Evolutionary conservation across 2,329 filamentous ascomycete species (phyloP).

Genomic region (Hymenoscyphus linearis): DNA sequence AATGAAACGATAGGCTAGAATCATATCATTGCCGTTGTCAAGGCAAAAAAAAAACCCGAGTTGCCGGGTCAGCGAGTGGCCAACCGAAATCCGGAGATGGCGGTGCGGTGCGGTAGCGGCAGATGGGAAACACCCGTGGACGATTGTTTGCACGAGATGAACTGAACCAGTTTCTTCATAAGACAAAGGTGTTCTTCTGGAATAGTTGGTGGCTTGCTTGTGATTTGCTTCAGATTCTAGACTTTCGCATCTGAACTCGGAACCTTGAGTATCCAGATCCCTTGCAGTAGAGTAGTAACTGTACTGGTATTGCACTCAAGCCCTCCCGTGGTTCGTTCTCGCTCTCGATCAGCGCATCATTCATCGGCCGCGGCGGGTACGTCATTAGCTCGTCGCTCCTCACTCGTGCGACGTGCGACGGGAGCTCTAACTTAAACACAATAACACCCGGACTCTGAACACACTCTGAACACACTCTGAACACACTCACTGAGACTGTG

Average conservation of each 20-base stretch:
- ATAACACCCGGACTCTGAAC: background rate
- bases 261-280: background rate
- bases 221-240: too few relatives aligned
- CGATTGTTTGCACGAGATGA: background rate
- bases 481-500: too few relatives aligned
- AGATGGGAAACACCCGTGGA: background rate
- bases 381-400: background rate
- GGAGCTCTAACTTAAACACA: background rate
- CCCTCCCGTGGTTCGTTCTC: too few relatives aligned
- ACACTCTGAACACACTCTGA: too few relatives aligned
- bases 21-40: background rate
- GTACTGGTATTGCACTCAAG: background rate
- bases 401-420: background rate
- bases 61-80: background rate
- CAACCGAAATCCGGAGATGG: background rate
- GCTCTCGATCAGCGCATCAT: background rate
- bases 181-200: too few relatives aligned
- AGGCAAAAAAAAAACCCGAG: background rate
- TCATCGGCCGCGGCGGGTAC: background rate
- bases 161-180: too few relatives aligned
- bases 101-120: too few relatives aligned
- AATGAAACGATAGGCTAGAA: background rate
- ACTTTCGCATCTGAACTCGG: too few relatives aligned
- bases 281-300: background rate
- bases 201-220: too few relatives aligned